Percentiles rank a stretch among this genome's conserved stretches.
Conservation (phyloP, 2,329 filamentous ascomycete genomes). For the Paraphaeosphaeria minitans region DNA sequence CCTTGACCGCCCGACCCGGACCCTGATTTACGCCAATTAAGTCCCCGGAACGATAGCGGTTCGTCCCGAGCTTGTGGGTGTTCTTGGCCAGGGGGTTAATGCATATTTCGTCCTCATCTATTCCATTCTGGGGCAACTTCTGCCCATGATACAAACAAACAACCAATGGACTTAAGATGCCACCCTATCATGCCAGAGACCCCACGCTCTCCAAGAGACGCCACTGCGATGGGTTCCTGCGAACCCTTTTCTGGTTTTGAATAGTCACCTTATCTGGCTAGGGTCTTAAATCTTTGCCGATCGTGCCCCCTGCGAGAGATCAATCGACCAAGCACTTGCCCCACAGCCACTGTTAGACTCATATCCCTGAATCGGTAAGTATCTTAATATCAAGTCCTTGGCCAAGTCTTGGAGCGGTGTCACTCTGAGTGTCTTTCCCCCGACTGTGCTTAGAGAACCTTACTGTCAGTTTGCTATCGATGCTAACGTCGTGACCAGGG, state of each 20-base stretch:
- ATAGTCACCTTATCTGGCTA: slow-evolving; percentile 27
- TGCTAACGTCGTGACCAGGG: slow-evolving; percentile 32
- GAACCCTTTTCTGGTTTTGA: slow-evolving; percentile 19
- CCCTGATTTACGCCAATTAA: slow-evolving; percentile 6
- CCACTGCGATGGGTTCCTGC: slow-evolving; percentile 17
- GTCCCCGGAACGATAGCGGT: slow-evolving; percentile 19
- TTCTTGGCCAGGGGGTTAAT: slow-evolving; percentile 15
- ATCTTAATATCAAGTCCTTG: slow-evolving; percentile 35
- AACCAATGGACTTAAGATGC: slow-evolving; percentile 21
- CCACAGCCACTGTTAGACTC: slow-evolving; percentile 21
- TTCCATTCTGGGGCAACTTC: slow-evolving; percentile 17
- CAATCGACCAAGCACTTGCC: slow-evolving; percentile 19
- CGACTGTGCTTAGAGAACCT: slow-evolving; percentile 22
- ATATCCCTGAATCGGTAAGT: slow-evolving; percentile 43
- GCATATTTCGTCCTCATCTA: slow-evolving; percentile 23
- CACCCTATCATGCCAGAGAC: slow-evolving; percentile 16
- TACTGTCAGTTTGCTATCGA: slow-evolving; percentile 23
- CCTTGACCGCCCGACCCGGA: neutral
- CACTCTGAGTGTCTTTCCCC: slow-evolving; percentile 22
- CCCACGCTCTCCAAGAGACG: slow-evolving; percentile 10
- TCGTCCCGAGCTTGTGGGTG: slow-evolving; percentile 29
- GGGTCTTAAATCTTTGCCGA: slow-evolving; percentile 23
- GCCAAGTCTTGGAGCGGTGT: slow-evolving; percentile 33
- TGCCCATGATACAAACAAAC: slow-evolving; percentile 21
- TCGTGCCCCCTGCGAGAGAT: slow-evolving; percentile 24